Evolutionary conservation across 108 stramenopile species (phyloP), one percentile per base, ranked within the genome.

Genomic region (Skeletonema menzelii): DNA sequence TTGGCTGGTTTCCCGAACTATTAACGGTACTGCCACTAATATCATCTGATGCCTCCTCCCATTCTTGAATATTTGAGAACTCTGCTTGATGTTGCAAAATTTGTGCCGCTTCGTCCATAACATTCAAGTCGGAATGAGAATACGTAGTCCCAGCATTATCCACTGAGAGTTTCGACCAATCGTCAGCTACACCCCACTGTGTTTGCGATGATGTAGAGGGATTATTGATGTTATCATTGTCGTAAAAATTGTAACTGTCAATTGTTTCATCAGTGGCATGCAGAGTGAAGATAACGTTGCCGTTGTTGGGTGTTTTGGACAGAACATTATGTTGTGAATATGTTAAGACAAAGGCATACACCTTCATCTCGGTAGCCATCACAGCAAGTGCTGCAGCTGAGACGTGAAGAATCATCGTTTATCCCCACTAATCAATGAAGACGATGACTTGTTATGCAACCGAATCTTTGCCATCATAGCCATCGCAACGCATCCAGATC

Each of bases 151-250:
- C 10, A 2, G 8, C 59, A 35, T 26, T 60, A 11, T 19, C 59
- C 24, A 24, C 14, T 34, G 20, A 26, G 10, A 19, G 40, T 0
- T 28, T 19, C 19, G 46, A 17, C 76, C 76, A 77, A 70, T 77
- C 76, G 32, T 77, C 76, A 20, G 62, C 69, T 11, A 66, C 31
- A 60, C 53, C 47, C 76, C 76, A 77, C 22, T 53, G 49, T 22
- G 22, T 4, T 22, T 24, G 22, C 19, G 19, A 8, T 37, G 76
- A 31, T 46, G 61, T 26, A 4, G 61, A 44, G 69, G 53, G 19
- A 22, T 53, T 2, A 58, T 24, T 7, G 42, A 24, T 12, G 13
- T 22, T 47, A 24, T 61, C 59, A 19, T 62, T 61, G 27, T 38
- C 22, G 37, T 70, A 56, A 22, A 68, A 20, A 49, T 61, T 38